Percentiles rank a stretch among this genome's conserved stretches.
Conservation (phyloP, 352 stramenopile species). For the Pilasporangium apinafurcum region DNA sequence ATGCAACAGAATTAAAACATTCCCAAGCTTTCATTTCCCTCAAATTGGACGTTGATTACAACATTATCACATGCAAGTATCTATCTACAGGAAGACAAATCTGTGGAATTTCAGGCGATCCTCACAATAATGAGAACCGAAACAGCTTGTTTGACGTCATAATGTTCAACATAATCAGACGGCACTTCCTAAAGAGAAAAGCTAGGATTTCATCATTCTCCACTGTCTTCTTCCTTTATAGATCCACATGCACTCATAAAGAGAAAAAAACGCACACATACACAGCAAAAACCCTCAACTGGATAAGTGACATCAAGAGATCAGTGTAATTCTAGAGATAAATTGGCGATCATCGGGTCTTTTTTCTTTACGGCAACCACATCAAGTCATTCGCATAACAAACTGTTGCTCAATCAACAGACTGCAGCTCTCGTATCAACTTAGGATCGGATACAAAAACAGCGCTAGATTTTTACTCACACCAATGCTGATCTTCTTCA, state of each 20-base stretch:
- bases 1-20: no score
- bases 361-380: not conserved
- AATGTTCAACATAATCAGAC: constrained; percentile 15
- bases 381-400: not conserved
- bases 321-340: constrained; percentile 11
- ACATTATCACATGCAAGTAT: no score
- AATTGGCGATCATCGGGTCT: constrained; percentile 5
- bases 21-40: no score
- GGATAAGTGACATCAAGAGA: constrained; percentile 3
- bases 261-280: not conserved
- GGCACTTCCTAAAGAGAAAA: constrained; percentile 11
- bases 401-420: no score
- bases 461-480: no score
- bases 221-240: not conserved
- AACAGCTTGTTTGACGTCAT: constrained; percentile 7
- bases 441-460: no score
- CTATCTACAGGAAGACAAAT: not conserved
- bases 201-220: constrained; percentile 8
- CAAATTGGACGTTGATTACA: no score
- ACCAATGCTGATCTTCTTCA: no score
- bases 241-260: not conserved
- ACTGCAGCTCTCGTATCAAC: no score
- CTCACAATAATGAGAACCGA: no score
- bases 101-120: constrained; percentile 2
- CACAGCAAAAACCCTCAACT: constrained; percentile 2